phyloP scores from a whole-genome alignment of 495 filamentous ascomycete species.

The Staphylotrichum longicolle region DNA sequence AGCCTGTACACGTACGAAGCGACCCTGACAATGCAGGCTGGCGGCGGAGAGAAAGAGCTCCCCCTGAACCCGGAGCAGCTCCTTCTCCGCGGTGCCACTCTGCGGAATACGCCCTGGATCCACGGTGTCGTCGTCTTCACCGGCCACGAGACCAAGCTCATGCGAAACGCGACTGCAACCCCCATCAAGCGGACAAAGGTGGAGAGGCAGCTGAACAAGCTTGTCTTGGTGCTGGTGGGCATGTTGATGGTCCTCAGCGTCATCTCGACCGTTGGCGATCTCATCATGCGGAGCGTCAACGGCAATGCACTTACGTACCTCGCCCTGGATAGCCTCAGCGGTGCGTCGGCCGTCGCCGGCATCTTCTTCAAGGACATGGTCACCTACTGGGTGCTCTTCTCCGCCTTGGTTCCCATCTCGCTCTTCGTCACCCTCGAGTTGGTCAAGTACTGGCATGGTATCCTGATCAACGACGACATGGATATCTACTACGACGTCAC shows the following conservation, averaged over 20 bases:
- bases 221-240: constrained; percentile 83
- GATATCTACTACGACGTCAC: constrained; percentile 97
- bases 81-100: constrained; percentile 85
- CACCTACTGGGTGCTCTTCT: constrained; percentile 99
- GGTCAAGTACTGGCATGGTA: constrained; percentile 97
- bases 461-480: constrained; percentile 92
- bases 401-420: constrained; percentile 92
- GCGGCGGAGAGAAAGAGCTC: constrained; percentile 94
- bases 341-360: constrained; percentile 55
- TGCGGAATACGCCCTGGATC: constrained; percentile 97
- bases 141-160: constrained; percentile 97
- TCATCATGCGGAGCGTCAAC: constrained; percentile 67
- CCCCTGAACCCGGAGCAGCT: constrained; percentile 67
- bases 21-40: constrained; percentile 86
- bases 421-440: constrained; percentile 97
- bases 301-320: constrained; percentile 66
- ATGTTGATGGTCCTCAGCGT: constrained; percentile 83
- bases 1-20: constrained; percentile 98
- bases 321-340: constrained; percentile 50
- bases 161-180: constrained; percentile 96
- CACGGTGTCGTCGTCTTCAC: constrained; percentile 97
- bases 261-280: constrained; percentile 85
- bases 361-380: constrained; percentile 94
- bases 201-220: constrained; percentile 85
- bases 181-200: constrained; percentile 98